Evolutionary conservation across 2,329 filamentous ascomycete genomes (phyloP).

Genomic region (Aureobasidium sp.): DNA sequence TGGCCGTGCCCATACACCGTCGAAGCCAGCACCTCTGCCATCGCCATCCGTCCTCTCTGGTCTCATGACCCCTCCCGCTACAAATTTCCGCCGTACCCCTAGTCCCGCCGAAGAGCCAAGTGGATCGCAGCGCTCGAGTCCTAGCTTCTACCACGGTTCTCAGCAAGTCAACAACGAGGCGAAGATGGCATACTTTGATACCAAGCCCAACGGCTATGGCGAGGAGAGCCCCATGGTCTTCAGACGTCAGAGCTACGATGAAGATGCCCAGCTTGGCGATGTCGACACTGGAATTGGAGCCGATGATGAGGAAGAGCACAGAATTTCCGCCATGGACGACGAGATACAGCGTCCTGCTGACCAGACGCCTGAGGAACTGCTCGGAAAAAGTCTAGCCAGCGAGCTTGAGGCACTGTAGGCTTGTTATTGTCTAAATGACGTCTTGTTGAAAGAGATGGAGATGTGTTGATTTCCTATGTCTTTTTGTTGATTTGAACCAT

Average conservation of each 20-base stretch:
- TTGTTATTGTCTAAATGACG: neutral
- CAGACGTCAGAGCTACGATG: constrained; percentile 48
- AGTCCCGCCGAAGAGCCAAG: constrained; percentile 23
- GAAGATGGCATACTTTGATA: neutral
- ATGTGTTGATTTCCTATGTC: constrained; percentile 2
- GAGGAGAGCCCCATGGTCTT: constrained; percentile 41
- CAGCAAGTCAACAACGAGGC: neutral
- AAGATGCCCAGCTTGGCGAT: constrained; percentile 47
- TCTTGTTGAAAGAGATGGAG: neutral
- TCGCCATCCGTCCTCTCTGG: constrained; percentile 63
- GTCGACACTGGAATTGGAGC: constrained; percentile 34
- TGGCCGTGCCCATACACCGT: constrained; percentile 42
- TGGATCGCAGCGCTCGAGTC: constrained; percentile 5
- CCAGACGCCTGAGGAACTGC: constrained; percentile 7
- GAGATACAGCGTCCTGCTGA: constrained; percentile 15
- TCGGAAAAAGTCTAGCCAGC: constrained; percentile 19
- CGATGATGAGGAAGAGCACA: constrained; percentile 19
- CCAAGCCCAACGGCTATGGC: constrained; percentile 18
- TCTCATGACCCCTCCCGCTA: constrained; percentile 81
- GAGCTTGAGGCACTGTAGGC: constrained; percentile 16
- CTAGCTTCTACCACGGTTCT: constrained; percentile 15
- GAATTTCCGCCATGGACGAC: constrained; percentile 16
- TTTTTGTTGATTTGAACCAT: neutral
- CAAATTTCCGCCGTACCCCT: constrained; percentile 56
- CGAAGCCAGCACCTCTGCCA: constrained; percentile 43